Evolutionary conservation across 306 rosid genomes (phyloP), one percentile per base, ranked within the genome.

Genomic region (Amphicarpaea edgeworthii): DNA sequence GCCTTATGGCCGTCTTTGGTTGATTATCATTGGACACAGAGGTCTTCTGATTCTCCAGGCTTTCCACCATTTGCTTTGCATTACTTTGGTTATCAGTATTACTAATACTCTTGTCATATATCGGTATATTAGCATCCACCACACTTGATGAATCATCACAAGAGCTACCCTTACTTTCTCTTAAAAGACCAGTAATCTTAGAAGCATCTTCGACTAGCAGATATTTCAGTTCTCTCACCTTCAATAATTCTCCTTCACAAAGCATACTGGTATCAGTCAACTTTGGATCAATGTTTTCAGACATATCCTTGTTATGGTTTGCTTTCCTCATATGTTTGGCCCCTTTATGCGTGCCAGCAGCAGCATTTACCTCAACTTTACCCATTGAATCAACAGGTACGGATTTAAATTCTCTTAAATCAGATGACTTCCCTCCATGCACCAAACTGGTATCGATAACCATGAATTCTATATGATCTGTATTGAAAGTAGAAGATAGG

Each of bases 371-470:
- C 41, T 59, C 66, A 28, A 28, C 66, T 28, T 28, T 32, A 28
- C 12, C 21, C 41, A 30, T 21, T 28, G 41, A 28, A 59, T 28
- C 40, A 66, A 81, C 84, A 59, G 91, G 93, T 58, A 75, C 60
- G 73, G 70, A 30, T 82, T 79, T 85, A 70, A 84, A 72, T 73
- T 88, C 84, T 79, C 86, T 77, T 77, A 86, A 63, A 61, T 83
- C 79, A 9, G 84, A 69, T 67, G 88, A 70, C 57, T 85, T 88
- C 38, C 83, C 90, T 58, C 82, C 77, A 64, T 54, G 84, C 51
- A 71, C 54, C 83, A 86, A 82, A 82, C 91, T 88, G 73, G 93
- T 87, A 77, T 88, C 91, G 1, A 91, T 85, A 84, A 91, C 76
- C 8, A 85, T 88, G 75, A 91, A 87, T 84, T 84, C 74, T 82